A percentile compares a stretch with the other conserved stretches of the same genome.
Evolutionary conservation across 257 asterid genomes (phyloP).

Genomic region (Solanum lycopersicoides): DNA sequence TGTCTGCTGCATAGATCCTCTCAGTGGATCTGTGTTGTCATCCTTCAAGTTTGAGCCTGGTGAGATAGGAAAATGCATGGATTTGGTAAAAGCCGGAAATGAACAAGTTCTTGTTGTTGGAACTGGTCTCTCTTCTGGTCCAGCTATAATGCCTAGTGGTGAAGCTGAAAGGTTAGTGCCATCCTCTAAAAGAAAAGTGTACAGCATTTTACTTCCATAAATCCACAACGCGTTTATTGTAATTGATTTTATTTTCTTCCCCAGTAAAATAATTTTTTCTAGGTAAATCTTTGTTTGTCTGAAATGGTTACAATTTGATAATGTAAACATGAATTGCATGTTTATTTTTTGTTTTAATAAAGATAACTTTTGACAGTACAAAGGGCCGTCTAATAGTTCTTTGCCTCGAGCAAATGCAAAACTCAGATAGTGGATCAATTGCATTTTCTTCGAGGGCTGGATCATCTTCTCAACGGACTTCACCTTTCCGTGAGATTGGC

Average conservation of each 20-base stretch:
- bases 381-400: conserved; percentile 87
- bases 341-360: not conserved
- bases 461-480: conserved; percentile 47
- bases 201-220: not conserved
- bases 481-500: conserved; percentile 42
- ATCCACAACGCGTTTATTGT: not conserved
- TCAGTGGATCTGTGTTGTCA: conserved; percentile 65
- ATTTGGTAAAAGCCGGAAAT: conserved; percentile 63
- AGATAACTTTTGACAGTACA: conserved; percentile 40
- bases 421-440: conserved; percentile 57
- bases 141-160: conserved; percentile 93
- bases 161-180: conserved; percentile 84
- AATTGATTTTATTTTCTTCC: not conserved
- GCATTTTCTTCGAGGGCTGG: conserved; percentile 36
- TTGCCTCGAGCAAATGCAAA: conserved; percentile 61
- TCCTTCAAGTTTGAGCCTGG: conserved; percentile 83
- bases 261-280: not conserved
- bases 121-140: conserved; percentile 82
- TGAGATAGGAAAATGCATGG: conserved; percentile 98
- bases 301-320: not conserved
- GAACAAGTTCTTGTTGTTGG: conserved; percentile 87
- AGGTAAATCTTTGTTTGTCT: not conserved
- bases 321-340: not conserved
- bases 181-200: not conserved
- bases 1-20: conserved; percentile 89